These are phyloP conservation scores for Trichoderma endophyticum DNA, from an alignment of 2,329 filamentous ascomycete genomes.

Conservation along the genomic window DNA sequence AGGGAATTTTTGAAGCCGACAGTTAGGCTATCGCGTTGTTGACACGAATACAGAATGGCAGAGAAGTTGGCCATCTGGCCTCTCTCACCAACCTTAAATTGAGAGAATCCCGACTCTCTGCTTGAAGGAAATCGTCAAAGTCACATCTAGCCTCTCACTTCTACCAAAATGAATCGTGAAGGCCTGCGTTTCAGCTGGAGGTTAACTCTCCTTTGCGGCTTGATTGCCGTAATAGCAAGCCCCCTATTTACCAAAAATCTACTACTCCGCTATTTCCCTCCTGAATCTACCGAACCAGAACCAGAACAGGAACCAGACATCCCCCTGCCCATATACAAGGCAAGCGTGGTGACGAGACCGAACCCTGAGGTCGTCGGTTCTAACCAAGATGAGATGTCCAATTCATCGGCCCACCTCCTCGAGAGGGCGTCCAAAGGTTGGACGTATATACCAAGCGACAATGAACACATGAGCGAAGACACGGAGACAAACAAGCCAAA, in stretches of 20 bases:
- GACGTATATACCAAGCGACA: neutral
- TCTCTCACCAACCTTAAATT: neutral
- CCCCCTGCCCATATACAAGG: neutral
- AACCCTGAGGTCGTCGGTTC: neutral
- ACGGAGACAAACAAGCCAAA: neutral
- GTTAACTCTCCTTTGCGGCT: neutral
- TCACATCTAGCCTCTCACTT: too few species aligned
- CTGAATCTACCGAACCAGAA: neutral
- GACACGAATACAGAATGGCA: neutral
- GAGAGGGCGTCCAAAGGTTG: neutral
- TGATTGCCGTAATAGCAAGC: neutral
- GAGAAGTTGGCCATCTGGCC: neutral
- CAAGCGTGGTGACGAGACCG: neutral
- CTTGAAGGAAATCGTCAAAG: neutral
- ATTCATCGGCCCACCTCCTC: neutral
- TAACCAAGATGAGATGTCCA: neutral
- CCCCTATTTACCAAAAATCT: neutral
- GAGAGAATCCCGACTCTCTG: neutral
- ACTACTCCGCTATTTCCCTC: neutral
- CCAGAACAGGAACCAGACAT: neutral
- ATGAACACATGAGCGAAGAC: neutral
- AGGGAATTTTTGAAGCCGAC: neutral
- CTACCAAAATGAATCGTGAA: neutral
- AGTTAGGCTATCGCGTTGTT: neutral
- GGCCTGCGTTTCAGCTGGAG: neutral